Conservation (phyloP, 176 grass and related monocot genomes). For the Carex kokanica region DNA sequence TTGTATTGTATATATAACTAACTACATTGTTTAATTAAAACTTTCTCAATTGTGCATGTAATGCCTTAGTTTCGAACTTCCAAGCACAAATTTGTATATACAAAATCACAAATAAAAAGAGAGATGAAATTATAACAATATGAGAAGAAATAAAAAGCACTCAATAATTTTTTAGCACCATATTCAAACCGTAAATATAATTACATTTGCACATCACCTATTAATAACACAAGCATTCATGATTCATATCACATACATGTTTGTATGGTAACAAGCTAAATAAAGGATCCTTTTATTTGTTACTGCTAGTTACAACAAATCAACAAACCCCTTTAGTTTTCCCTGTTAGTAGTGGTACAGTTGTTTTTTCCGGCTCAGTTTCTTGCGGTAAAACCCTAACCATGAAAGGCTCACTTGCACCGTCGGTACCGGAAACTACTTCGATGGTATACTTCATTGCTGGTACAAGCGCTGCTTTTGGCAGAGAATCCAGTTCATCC, state of each 20-base stretch:
- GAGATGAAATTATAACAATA: no score
- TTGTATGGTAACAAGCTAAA: neutral
- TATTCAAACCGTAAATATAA: neutral
- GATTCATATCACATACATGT: neutral
- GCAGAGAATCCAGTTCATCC: slow-evolving; percentile 35
- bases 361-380: slow-evolving; percentile 19
- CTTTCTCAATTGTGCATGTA: no score
- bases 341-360: slow-evolving; percentile 45
- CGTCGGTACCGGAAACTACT: slow-evolving; percentile 21
- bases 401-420: slow-evolving; percentile 33
- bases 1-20: no score
- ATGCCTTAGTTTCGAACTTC: no score
- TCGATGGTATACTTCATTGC: slow-evolving; percentile 51
- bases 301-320: neutral
- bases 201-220: neutral
- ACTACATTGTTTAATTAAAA: no score
- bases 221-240: neutral
- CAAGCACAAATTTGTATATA: no score
- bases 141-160: no score
- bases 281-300: neutral
- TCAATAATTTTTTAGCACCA: neutral
- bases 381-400: slow-evolving; percentile 48
- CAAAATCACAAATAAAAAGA: no score
- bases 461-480: slow-evolving; percentile 30
- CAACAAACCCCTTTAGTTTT: slow-evolving; percentile 79